Conservation (phyloP, 352 stramenopile species). For the Phytophthora chlamydospora region DNA sequence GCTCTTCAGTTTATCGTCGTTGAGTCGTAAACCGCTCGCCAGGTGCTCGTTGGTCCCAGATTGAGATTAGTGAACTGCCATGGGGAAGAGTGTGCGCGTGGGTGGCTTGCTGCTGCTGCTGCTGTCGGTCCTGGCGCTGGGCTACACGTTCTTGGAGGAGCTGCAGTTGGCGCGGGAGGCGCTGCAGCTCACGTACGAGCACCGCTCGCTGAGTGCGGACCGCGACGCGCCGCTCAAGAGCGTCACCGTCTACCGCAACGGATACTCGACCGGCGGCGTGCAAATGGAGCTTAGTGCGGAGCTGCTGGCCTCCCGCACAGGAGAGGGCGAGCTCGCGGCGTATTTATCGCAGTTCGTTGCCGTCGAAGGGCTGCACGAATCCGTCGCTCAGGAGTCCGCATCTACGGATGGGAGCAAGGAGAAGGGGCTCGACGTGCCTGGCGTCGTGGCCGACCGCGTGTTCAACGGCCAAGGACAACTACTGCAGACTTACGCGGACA, state of each 20-base stretch:
- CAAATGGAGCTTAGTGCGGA: conserved; percentile 70
- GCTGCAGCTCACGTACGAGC: conserved; percentile 68
- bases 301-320: conserved; percentile 55
- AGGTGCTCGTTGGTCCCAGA: conserved; percentile 2
- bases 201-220: conserved; percentile 55
- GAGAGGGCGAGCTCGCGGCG: conserved; percentile 59
- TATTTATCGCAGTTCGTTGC: conserved; percentile 86
- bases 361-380: conserved; percentile 58
- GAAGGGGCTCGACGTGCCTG: conserved; percentile 32
- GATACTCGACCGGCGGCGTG: conserved; percentile 77
- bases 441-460: conserved; percentile 66
- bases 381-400: conserved; percentile 16
- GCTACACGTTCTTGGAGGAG: conserved; percentile 60
- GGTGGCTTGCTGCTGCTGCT: conserved; percentile 47
- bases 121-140: conserved; percentile 44
- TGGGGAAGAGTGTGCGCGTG: conserved; percentile 59
- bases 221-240: conserved; percentile 51
- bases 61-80: conserved; percentile 2
- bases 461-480: conserved; percentile 71
- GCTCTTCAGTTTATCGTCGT: conserved; percentile 19
- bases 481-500: conserved; percentile 59
- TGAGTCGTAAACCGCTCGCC: conserved; percentile 11
- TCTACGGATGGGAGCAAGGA: conserved; percentile 18
- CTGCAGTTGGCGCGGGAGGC: conserved; percentile 49
- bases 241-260: conserved; percentile 83